These are phyloP conservation scores for Coprinopsis sp. DNA, from an alignment of 768 basidiomycete species.

Conservation along the genomic window DNA sequence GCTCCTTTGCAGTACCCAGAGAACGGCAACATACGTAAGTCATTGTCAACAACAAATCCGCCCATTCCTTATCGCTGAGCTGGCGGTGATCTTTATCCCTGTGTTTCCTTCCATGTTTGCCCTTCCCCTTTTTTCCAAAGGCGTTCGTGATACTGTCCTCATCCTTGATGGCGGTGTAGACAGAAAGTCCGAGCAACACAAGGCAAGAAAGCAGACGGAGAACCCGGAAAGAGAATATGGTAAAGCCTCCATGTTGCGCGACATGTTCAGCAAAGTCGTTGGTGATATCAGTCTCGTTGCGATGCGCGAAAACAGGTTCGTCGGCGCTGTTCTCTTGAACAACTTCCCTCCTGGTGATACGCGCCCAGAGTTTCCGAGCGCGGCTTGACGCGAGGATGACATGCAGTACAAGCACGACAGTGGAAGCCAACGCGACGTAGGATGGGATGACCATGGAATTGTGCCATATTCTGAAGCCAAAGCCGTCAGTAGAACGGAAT, in stretches of 20 bases:
- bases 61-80: slow-evolving; percentile 22
- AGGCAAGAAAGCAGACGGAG: slow-evolving; percentile 41
- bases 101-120: slow-evolving; percentile 19
- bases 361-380: neutral
- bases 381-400: slow-evolving; percentile 3
- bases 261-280: slow-evolving; percentile 27
- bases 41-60: slow-evolving; percentile 27
- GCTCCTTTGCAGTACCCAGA: neutral
- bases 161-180: slow-evolving; percentile 35
- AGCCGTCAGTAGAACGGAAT: neutral
- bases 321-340: neutral
- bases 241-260: slow-evolving; percentile 37
- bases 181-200: slow-evolving; percentile 45
- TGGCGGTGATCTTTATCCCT: slow-evolving; percentile 2
- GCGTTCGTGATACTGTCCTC: slow-evolving; percentile 19
- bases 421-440: slow-evolving; percentile 5
- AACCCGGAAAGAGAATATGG: slow-evolving; percentile 44
- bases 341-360: neutral
- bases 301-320: too few species aligned
- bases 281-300: slow-evolving; percentile 1
- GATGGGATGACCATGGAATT: slow-evolving; percentile 4
- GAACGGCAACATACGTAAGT: slow-evolving; percentile 23
- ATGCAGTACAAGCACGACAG: slow-evolving; percentile 1
- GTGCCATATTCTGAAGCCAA: slow-evolving; percentile 1
- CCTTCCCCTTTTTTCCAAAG: slow-evolving; percentile 20